A percentile compares a stretch with the other conserved stretches of the same genome.
These are phyloP conservation scores for Coemansia erecta DNA, from an alignment of 192 early-diverging fungal species.

Conservation along the genomic window DNA sequence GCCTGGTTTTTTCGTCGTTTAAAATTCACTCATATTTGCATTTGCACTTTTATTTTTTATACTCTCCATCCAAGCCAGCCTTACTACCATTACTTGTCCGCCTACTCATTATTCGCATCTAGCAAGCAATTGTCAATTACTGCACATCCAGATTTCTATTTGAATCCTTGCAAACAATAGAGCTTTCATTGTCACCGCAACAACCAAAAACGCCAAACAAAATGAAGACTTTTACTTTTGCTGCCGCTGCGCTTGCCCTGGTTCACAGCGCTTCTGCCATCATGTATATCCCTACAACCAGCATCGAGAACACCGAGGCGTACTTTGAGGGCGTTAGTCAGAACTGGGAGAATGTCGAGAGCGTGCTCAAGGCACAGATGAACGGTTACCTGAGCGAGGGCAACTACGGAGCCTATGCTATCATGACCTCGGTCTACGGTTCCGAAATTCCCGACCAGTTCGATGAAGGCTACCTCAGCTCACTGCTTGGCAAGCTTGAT, in stretches of 20 bases:
- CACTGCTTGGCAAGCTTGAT: slow-evolving; percentile 19
- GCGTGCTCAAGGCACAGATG: slow-evolving; percentile 10
- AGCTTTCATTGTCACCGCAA: too few species aligned
- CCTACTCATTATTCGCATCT: too few species aligned
- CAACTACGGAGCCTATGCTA: slow-evolving; percentile 19
- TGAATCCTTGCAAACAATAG: too few species aligned
- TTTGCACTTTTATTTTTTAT: too few species aligned
- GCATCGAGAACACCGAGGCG: slow-evolving; percentile 23
- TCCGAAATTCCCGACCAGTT: slow-evolving; percentile 9
- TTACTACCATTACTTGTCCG: too few species aligned
- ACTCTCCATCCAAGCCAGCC: too few species aligned
- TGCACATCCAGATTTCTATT: too few species aligned
- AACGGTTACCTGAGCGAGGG: slow-evolving; percentile 2
- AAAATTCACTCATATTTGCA: too few species aligned
- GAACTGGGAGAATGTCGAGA: slow-evolving; percentile 17
- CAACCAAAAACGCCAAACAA: not conserved
- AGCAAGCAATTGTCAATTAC: too few species aligned
- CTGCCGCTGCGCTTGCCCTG: slow-evolving; percentile 1
- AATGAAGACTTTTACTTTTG: not conserved
- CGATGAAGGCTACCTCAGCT: slow-evolving; percentile 16
- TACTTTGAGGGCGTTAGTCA: slow-evolving; percentile 21
- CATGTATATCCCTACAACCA: slow-evolving; percentile 24
- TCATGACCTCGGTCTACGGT: slow-evolving; percentile 20
- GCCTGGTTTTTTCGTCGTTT: too few species aligned
- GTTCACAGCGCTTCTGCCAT: not conserved